Evolutionary conservation across 1,284 basidiomycete genomes (phyloP).

Genomic region (Mrakiaceae sp.): DNA sequence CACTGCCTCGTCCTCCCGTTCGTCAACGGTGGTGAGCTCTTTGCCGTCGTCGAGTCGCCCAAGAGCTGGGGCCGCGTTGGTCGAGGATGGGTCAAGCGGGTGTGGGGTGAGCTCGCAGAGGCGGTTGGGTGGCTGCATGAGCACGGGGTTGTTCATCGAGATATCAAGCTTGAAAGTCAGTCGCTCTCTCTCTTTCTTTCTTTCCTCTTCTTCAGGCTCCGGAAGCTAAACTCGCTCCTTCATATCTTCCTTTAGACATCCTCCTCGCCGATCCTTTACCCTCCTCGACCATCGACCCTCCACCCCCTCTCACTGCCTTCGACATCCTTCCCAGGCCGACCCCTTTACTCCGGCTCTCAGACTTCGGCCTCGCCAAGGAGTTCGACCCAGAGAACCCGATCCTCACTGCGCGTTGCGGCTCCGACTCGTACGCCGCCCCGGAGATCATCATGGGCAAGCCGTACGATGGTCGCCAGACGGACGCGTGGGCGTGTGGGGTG

Average conservation of each 20-base stretch:
- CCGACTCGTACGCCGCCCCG: constrained; percentile 82
- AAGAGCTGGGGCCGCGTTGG: constrained; percentile 41
- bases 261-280: constrained; percentile 43
- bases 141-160: constrained; percentile 76
- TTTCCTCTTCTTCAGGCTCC: constrained; percentile 43
- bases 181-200: constrained; percentile 20
- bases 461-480: constrained; percentile 79
- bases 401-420: constrained; percentile 77
- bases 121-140: constrained; percentile 85
- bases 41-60: constrained; percentile 61
- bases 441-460: constrained; percentile 66
- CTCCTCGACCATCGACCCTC: constrained; percentile 25
- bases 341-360: constrained; percentile 73
- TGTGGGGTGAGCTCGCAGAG: constrained; percentile 67
- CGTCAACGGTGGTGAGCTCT: constrained; percentile 69
- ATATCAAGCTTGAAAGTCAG: constrained; percentile 90
- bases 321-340: constrained; percentile 36
- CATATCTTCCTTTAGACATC: constrained; percentile 40
- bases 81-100: constrained; percentile 47
- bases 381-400: constrained; percentile 58
- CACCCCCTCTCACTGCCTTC: constrained; percentile 32
- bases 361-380: constrained; percentile 82
- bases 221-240: not conserved
- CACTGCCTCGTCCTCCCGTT: constrained; percentile 74
- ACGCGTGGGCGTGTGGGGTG: constrained; percentile 80